Base-by-base conservation (phyloP, 2,329 filamentous ascomycete genomes). In the Cladophialophora bantiana region DNA sequence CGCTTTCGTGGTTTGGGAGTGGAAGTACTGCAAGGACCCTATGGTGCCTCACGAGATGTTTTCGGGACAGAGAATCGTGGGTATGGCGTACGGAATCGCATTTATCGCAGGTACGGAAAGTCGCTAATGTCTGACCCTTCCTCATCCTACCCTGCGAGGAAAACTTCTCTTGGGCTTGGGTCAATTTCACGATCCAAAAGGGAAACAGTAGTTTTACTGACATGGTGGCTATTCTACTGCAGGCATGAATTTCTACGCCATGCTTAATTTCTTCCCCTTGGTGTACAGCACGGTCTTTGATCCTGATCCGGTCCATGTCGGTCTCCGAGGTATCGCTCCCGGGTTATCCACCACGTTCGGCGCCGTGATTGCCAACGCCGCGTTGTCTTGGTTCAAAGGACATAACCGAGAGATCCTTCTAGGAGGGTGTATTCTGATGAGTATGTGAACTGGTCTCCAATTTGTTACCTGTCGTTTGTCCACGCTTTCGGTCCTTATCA, bases 191-290 rank as follows among this genome's bases (percentile, higher is more conserved):
- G 7, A 40, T 55, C 15, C 32, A 34, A 9, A 4, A 4, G n/a
- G 18, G 6, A 32, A 40, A 31, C 9, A 18, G 2, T 9, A 13
- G 56, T 9, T 20, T 52, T 31, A 35, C 40, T 42, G 40, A 36
- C 38, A 36, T n/a, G 6, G 1, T 55, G 5, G 50, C 6, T 18
- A 42, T 34, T 36, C 26, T 34, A 20, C 2, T 12, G 12, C 42
- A 67, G 68, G 68, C 52, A 70, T 69, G 67, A 71, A 71, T 53
- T 71, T 70, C 64, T 71, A 69, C 42, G 64, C 64, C 10, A 55
- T 72, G 52, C 62, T 72, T 13, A 69, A 69, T 50, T 70, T 70
- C 62, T 69, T 69, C 56, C 70, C 70, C 1, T 36, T 69, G 4
- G 40, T 52, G 31, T 69, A 65, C 55, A 53, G 40, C 32, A 54